Base-by-base conservation (phyloP, 2,329 filamentous ascomycete genomes). In the Claviceps paspali region DNA sequence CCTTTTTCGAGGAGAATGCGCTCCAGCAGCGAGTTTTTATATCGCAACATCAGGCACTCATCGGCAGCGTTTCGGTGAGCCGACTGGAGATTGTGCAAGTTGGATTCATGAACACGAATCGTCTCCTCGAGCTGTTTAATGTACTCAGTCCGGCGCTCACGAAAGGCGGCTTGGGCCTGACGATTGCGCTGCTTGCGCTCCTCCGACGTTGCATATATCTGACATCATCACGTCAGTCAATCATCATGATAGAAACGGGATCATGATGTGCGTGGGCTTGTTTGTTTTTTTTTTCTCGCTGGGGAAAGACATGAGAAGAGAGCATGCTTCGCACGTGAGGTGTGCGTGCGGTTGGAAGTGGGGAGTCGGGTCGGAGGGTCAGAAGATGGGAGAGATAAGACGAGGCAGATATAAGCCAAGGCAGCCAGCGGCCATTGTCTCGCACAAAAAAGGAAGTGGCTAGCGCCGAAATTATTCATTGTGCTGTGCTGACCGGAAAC, bases 161-260 rank as follows among this genome's bases (percentile, higher is more conserved):
- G 80, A 54, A 98, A 98, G 40, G 91, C 91, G 38, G 91, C 91
- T 63, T 98, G 91, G 33, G 91, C 91, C 65, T 96, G 91, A 49
- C 91, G 72, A 56, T 98, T 98, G 47, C 91, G 77, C 63, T 96
- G 91, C 66, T 98, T 96, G 53, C 91, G 79, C 63, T 98, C 91
- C 61, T 98, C 91, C 9, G 91, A 96, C 26, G 91, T 98, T 38
- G 91, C 91, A 70, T 98, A 98, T 46, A 95, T 95, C 88, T 95
- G 49, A 41, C 29, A 28, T 27, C 19, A 36, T 42, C 34, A 29
- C 33, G 32, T 45, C 40, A 49, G 35, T 33, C 15, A 39, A 22
- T 10, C 11, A n/a, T n/a, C n/a, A n/a, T n/a, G n/a, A n/a, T n/a
- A n/a, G 6, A 18, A 21, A 15, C 28, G 33, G 34, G 19, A 19